These are phyloP conservation scores for Talaromyces adpressus DNA, from an alignment of 495 filamentous ascomycete genomes.

Conservation along the genomic window DNA sequence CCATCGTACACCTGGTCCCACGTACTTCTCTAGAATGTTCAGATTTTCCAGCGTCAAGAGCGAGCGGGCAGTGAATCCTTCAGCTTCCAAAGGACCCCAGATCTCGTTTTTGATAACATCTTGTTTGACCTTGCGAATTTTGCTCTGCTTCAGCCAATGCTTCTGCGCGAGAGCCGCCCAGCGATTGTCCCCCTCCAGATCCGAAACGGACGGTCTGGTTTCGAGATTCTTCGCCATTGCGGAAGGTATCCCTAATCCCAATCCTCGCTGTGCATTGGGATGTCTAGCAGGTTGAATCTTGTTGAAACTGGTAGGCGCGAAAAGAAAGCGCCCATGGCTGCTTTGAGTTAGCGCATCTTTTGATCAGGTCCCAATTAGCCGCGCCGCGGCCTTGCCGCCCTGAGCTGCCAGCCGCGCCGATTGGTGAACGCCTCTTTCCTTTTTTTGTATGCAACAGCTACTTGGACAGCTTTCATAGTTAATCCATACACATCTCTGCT, in stretches of 20 bases:
- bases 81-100: conserved; percentile 82
- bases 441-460: background rate
- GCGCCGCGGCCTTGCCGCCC: background rate
- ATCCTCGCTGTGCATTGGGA: conserved; percentile 13
- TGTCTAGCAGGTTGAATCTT: conserved; percentile 1
- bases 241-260: conserved; percentile 30
- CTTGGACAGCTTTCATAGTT: background rate
- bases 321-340: conserved; percentile 1
- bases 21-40: conserved; percentile 81
- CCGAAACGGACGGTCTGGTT: conserved; percentile 52
- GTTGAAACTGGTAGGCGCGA: background rate
- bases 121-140: conserved; percentile 68
- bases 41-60: conserved; percentile 82
- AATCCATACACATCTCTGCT: background rate
- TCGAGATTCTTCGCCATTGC: conserved; percentile 43
- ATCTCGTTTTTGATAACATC: conserved; percentile 83
- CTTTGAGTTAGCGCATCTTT: conserved; percentile 6
- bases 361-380: background rate
- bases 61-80: conserved; percentile 66
- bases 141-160: conserved; percentile 70
- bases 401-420: conserved; percentile 4
- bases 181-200: conserved; percentile 69
- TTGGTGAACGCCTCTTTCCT: background rate
- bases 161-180: conserved; percentile 78
- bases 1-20: background rate